A percentile compares a stretch with the other conserved stretches of the same genome.
These are phyloP conservation scores for Sideroxylon spinosum DNA, from an alignment of 179 eudicot genomes.

Conservation along the genomic window DNA sequence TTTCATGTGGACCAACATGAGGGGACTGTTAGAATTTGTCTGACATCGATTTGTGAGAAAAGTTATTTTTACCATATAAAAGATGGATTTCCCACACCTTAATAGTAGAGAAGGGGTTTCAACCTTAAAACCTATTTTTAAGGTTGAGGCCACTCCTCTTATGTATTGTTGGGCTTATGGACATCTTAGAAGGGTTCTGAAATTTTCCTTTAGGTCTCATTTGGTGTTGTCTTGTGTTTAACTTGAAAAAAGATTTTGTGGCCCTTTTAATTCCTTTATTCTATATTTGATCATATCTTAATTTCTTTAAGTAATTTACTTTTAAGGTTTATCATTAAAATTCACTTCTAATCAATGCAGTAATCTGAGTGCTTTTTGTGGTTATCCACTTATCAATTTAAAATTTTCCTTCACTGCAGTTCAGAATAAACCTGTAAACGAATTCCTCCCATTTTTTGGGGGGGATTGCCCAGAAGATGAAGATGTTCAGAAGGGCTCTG, in stretches of 20 bases:
- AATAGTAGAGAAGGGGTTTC: too few species aligned
- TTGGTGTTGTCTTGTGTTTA: background rate
- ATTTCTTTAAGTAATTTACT: background rate
- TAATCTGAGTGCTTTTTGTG: background rate
- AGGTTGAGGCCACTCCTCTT: too few species aligned
- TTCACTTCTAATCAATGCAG: background rate
- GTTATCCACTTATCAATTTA: background rate
- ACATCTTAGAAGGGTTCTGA: too few species aligned
- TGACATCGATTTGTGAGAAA: too few species aligned
- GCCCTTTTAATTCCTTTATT: background rate
- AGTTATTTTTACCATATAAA: too few species aligned
- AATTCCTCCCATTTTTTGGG: conserved; percentile 42
- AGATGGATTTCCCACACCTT: too few species aligned
- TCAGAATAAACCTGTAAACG: conserved; percentile 29
- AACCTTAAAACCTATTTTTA: too few species aligned
- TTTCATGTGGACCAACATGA: too few species aligned
- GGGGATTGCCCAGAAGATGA: conserved; percentile 26
- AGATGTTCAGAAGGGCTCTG: conserved; percentile 22
- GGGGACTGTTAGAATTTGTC: too few species aligned
- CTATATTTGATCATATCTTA: background rate
- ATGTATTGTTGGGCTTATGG: too few species aligned
- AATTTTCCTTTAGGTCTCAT: background rate
- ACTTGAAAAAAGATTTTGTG: background rate
- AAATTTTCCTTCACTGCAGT: conserved; percentile 23
- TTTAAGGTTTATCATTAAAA: background rate